phyloP scores from a whole-genome alignment of 1,284 basidiomycete genomes.

The Microbotryum scabiosae region DNA sequence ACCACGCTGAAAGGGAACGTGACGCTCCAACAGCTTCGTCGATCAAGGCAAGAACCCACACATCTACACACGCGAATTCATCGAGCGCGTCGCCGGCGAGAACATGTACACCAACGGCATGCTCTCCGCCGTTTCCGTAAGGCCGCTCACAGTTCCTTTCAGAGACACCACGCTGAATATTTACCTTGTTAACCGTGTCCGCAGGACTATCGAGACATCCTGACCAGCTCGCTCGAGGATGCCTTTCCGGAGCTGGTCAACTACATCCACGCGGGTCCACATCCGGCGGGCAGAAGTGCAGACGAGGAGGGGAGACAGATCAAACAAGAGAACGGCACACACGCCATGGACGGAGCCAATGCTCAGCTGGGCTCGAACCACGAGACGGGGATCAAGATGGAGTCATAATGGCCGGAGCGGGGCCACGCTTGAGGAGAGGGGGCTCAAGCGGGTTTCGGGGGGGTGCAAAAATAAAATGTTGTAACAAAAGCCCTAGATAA shows the following conservation, averaged over 20 bases:
- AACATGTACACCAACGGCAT: constrained; percentile 87
- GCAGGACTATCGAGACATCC: constrained; percentile 32
- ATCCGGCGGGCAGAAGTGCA: neutral
- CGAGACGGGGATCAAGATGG: neutral
- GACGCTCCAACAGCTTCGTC: constrained; percentile 47
- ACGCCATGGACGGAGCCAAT: too few relatives aligned
- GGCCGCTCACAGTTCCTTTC: neutral
- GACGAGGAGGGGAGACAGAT: neutral
- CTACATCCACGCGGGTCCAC: neutral
- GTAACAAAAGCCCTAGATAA: too few relatives aligned
- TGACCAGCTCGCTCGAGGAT: constrained; percentile 22
- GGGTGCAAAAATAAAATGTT: too few relatives aligned
- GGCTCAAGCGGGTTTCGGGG: neutral
- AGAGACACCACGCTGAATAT: neutral
- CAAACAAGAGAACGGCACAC: neutral
- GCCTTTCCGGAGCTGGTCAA: constrained; percentile 31
- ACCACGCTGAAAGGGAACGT: neutral
- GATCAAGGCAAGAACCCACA: constrained; percentile 70
- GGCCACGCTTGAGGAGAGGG: neutral
- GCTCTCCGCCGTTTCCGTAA: constrained; percentile 60
- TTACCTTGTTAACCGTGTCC: neutral
- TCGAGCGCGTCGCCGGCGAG: constrained; percentile 69
- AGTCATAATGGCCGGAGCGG: neutral
- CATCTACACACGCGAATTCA: constrained; percentile 61
- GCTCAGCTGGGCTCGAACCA: too few relatives aligned